Percentiles rank a stretch among this genome's conserved stretches.
These are phyloP conservation scores for Vicia sativa DNA, from an alignment of 306 rosid species.

Conservation along the genomic window DNA sequence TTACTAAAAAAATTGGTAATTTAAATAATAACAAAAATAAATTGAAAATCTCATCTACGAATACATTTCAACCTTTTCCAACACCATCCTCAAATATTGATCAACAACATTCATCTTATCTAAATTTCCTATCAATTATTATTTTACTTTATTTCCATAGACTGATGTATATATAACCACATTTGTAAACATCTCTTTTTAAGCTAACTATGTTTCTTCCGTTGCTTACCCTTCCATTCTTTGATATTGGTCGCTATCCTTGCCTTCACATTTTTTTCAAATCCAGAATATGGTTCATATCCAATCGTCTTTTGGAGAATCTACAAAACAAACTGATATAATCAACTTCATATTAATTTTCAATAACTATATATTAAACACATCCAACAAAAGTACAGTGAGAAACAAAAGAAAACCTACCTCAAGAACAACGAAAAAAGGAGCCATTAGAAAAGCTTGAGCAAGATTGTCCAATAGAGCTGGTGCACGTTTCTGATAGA, in stretches of 20 bases:
- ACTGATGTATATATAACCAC: neutral
- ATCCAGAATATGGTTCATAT: constrained; percentile 89
- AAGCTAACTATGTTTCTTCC: constrained; percentile 55
- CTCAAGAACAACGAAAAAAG: constrained; percentile 84
- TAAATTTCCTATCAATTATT: neutral
- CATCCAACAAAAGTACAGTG: neutral
- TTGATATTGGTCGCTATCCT: constrained; percentile 57
- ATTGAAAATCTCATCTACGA: neutral
- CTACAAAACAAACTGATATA: constrained; percentile 41
- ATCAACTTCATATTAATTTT: neutral
- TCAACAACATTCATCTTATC: neutral
- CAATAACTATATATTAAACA: neutral
- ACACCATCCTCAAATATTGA: neutral
- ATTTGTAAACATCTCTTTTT: neutral
- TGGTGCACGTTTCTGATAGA: constrained; percentile 85
- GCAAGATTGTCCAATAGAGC: constrained; percentile 86
- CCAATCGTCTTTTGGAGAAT: constrained; percentile 55
- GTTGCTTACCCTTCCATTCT: constrained; percentile 70
- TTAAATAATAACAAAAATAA: neutral
- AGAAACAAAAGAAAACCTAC: constrained; percentile 36
- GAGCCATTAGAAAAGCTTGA: constrained; percentile 93
- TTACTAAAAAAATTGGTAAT: too few relatives aligned
- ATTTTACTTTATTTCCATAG: neutral
- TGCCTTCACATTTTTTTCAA: constrained; percentile 57
- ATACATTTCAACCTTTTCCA: neutral